Base-by-base conservation (phyloP, 495 filamentous ascomycete genomes). In the Thozetella sp. region DNA sequence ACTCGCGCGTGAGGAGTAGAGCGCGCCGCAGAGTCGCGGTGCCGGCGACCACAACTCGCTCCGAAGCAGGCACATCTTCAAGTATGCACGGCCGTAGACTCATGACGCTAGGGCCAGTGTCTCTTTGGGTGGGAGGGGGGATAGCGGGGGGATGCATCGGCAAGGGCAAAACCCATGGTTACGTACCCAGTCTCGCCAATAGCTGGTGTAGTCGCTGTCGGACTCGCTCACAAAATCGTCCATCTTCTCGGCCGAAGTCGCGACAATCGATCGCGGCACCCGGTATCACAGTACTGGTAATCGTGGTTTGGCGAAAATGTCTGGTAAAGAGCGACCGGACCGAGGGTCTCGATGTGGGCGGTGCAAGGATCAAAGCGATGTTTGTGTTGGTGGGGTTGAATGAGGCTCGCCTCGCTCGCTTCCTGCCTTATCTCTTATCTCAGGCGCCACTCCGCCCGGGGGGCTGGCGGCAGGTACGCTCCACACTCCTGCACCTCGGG, bases 131-230 rank as follows among this genome's bases (percentile, higher is more conserved):
- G n/a, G n/a, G n/a, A n/a, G n/a, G n/a, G n/a, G n/a, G n/a, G n/a
- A n/a, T n/a, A n/a, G n/a, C n/a, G n/a, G n/a, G n/a, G n/a, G n/a
- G n/a, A n/a, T n/a, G n/a, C n/a, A n/a, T n/a, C n/a, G 56, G 50
- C 25, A 26, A 43, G 57, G 48, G 57, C 40, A 57, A 57, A 59
- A 27, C 11, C 43, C 43, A 46, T 45, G 43, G 26, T n/a, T 37
- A 88, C 91, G 75, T 81, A 97, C 94, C 95, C 95, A 99, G 78
- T 99, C 95, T 75, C 95, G 83, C 95, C 95, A 99, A 78, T 99
- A 99, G 76, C 92, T 97, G 27, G 95, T 97, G 74, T 98, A 99
- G 72, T 98, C 96, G 76, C 93, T 97, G 71, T 99, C 95, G 15
- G 96, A 96, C 72, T 99, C 95, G 67, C 93, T 97, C 61, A 89